A percentile compares a stretch with the other conserved stretches of the same genome.
These are phyloP conservation scores for Trebouxiophyceae sp. DNA, from an alignment of 163 green algal species.

Conservation along the genomic window DNA sequence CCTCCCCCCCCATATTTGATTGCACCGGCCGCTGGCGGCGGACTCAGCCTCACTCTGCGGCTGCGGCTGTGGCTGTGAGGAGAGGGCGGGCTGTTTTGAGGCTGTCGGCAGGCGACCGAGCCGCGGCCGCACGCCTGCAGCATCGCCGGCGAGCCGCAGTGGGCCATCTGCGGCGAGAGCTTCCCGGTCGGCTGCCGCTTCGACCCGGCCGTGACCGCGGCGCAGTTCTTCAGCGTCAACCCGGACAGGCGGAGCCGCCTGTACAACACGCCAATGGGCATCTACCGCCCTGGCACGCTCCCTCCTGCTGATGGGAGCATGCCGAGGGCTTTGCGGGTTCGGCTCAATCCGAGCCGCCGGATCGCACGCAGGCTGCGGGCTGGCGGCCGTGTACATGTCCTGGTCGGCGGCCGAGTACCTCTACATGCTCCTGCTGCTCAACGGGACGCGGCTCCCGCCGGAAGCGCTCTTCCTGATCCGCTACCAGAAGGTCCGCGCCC, in stretches of 20 bases:
- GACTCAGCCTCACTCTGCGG: no score
- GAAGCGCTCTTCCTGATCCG: slow-evolving; percentile 57
- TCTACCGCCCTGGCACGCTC: slow-evolving; percentile 32
- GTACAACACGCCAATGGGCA: slow-evolving; percentile 46
- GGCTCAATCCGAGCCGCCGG: no score
- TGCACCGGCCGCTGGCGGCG: no score
- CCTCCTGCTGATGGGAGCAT: neutral
- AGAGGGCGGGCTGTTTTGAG: no score
- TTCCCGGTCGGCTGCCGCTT: slow-evolving; percentile 80
- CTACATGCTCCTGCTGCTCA: slow-evolving; percentile 60
- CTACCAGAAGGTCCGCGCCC: slow-evolving; percentile 34
- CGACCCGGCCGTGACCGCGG: slow-evolving; percentile 35
- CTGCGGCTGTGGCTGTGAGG: no score
- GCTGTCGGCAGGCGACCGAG: no score
- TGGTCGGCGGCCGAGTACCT: slow-evolving; percentile 74
- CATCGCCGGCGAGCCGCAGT: slow-evolving; percentile 65
- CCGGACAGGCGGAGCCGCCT: slow-evolving; percentile 61
- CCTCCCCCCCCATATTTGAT: neutral
- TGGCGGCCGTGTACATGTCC: slow-evolving; percentile 53
- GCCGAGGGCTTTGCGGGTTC: no score
- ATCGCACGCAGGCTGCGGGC: slow-evolving; percentile 32
- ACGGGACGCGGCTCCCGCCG: slow-evolving; percentile 32
- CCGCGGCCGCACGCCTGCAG: slow-evolving; percentile 27
- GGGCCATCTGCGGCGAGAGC: slow-evolving; percentile 68
- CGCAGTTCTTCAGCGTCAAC: slow-evolving; percentile 68